Evolutionary conservation across 352 stramenopile species (phyloP), one percentile per base, ranked within the genome.

Genomic region (Globisporangium heterothallicum): DNA sequence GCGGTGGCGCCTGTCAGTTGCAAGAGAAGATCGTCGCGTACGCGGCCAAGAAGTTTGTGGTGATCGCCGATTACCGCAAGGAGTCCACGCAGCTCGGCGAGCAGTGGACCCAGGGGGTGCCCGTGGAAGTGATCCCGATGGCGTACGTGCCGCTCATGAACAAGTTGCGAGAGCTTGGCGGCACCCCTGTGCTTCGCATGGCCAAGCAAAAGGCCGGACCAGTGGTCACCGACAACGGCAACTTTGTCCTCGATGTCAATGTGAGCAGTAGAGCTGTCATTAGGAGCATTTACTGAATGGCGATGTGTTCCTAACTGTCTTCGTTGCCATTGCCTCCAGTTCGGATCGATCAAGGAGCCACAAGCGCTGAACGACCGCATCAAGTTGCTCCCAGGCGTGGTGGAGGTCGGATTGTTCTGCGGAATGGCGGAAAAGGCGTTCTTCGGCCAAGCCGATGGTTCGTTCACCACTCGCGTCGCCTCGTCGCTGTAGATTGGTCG

Each of bases 121-220:
- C 96, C 9, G 85, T 99, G 13, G 97, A 99, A 78, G 97, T 99
- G 53, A 81, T 96, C 12, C 96, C 96, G 7, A 98, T 99, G 72
- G 97, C 95, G 50, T 97, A 98, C 68, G 93, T 98, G 64, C 94
- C 95, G 60, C 85, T 97, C 13, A 90, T 94, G 64, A 73, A 83
- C 41, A 77, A 67, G 61, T 70, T 94, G 49, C 48, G 74, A 38
- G 62, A 77, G 6, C 68, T 91, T 10, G 64, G 68, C 26, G 80
- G 78, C 24, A 60, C 65, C 40, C 62, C 78, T 0, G 71, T 89
- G 53, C 67, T 94, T 36, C 83, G 83, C 35, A 94, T 94, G 83
- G 83, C 80, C 58, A 84, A 88, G 68, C 75, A 61, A 77, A 99
- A 96, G 69, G 86, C 86, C 59, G 94, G 98, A 34, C 97, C 97